Percentiles rank a stretch among this genome's conserved stretches.
These are phyloP conservation scores for Aegilops bicornis DNA, from an alignment of 176 grass and related monocot genomes.

Conservation along the genomic window DNA sequence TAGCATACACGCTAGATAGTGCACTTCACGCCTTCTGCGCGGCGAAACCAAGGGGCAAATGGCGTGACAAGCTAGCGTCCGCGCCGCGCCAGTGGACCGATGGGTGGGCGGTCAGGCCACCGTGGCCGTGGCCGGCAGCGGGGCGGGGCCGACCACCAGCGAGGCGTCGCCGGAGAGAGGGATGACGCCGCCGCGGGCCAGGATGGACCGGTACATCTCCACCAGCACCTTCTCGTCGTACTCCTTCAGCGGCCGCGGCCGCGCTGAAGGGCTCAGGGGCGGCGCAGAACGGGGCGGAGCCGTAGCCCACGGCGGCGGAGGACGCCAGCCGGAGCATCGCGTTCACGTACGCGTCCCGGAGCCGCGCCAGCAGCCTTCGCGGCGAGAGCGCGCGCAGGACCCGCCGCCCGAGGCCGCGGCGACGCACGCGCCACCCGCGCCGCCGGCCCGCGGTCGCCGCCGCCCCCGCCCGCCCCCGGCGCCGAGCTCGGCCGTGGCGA, in stretches of 20 bases:
- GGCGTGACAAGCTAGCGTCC: background rate
- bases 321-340: slow-evolving; percentile 65
- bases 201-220: slow-evolving; percentile 72
- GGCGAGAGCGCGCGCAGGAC: slow-evolving; percentile 53
- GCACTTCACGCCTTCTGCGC: slow-evolving; percentile 17
- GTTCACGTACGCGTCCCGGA: slow-evolving; percentile 67
- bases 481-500: slow-evolving; percentile 43
- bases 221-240: slow-evolving; percentile 76
- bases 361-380: slow-evolving; percentile 38
- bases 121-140: background rate
- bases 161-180: slow-evolving; percentile 9
- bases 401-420: slow-evolving; percentile 27
- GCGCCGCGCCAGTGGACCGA: background rate
- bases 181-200: slow-evolving; percentile 36
- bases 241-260: slow-evolving; percentile 41
- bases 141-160: background rate
- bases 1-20: background rate
- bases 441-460: background rate
- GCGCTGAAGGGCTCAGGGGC: slow-evolving; percentile 22
- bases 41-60: background rate
- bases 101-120: background rate
- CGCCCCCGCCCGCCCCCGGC: background rate
- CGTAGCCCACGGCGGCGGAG: slow-evolving; percentile 44
- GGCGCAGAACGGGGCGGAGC: slow-evolving; percentile 14
- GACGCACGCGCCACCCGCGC: slow-evolving; percentile 43